phyloP scores from a whole-genome alignment of 441 rosid genomes.

The Metrosideros polymorpha region DNA sequence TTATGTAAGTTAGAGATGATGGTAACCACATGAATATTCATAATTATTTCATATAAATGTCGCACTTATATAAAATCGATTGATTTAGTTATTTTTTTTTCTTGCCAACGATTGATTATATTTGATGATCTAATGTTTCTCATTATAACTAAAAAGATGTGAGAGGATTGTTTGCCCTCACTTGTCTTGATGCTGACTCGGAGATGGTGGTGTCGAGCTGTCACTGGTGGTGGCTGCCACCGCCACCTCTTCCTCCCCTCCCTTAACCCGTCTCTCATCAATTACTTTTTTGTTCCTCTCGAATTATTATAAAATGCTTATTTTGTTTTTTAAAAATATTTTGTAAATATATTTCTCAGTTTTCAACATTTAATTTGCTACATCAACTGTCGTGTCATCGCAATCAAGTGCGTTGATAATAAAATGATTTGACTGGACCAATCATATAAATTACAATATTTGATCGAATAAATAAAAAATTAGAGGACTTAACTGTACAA shows the following conservation, averaged over 20 bases:
- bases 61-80: not conserved
- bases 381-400: fast-evolving
- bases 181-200: not conserved
- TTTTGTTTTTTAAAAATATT: too few relatives aligned
- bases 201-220: too few relatives aligned
- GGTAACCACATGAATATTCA: not conserved
- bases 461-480: not conserved
- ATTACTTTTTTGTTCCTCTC: too few relatives aligned
- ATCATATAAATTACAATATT: not conserved
- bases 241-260: too few relatives aligned
- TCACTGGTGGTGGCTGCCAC: too few relatives aligned
- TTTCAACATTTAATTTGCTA: fast-evolving
- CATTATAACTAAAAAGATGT: too few relatives aligned
- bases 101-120: not conserved
- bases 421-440: too few relatives aligned
- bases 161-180: too few relatives aligned
- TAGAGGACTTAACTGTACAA: too few relatives aligned
- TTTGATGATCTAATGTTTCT: not conserved
- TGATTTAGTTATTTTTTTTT: not conserved
- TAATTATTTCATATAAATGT: not conserved
- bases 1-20: not conserved
- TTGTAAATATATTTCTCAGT: not conserved
- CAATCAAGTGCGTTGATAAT: not conserved
- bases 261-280: too few relatives aligned
- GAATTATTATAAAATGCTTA: too few relatives aligned